A percentile compares a stretch with the other conserved stretches of the same genome.
phyloP scores from a whole-genome alignment of 805 yeast genomes.

The Candida taoyuanica region DNA sequence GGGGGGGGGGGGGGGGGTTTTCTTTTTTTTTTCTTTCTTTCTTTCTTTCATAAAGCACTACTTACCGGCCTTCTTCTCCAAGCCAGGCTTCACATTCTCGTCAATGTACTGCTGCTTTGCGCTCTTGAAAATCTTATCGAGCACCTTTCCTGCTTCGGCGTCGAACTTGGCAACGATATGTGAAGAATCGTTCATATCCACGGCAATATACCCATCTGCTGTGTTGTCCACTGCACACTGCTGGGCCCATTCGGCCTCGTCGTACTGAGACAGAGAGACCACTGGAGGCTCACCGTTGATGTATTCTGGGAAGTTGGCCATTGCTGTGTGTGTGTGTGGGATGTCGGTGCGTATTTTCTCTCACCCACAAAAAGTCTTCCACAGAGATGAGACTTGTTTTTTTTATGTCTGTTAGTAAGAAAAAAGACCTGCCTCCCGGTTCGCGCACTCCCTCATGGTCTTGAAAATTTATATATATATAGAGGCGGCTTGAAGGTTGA shows the following conservation, averaged over 20 bases:
- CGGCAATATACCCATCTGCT: constrained; percentile 36
- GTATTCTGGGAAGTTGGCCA: constrained; percentile 36
- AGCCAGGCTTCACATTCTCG: constrained; percentile 8
- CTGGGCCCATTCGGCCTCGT: constrained; percentile 47
- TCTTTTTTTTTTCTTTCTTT: no score
- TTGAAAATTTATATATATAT: constrained; percentile 1
- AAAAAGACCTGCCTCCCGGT: no score
- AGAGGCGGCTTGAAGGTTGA: neutral
- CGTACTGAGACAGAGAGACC: constrained; percentile 42
- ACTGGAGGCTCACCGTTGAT: constrained; percentile 44
- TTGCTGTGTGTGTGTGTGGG: neutral
- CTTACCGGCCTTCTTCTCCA: no score
- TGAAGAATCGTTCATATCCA: constrained; percentile 40
- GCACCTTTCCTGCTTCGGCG: constrained; percentile 31
- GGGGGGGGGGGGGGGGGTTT: no score
- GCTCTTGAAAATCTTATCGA: constrained; percentile 41
- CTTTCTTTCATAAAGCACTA: no score
- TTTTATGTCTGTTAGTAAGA: no score
- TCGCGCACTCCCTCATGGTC: neutral
- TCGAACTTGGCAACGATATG: constrained; percentile 42
- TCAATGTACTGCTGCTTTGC: constrained; percentile 34
- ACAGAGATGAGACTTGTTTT: neutral
- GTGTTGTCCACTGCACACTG: constrained; percentile 44
- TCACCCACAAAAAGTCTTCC: no score
- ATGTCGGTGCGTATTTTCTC: no score